phyloP scores from a whole-genome alignment of 805 yeast species.

The Candida quercuum region DNA sequence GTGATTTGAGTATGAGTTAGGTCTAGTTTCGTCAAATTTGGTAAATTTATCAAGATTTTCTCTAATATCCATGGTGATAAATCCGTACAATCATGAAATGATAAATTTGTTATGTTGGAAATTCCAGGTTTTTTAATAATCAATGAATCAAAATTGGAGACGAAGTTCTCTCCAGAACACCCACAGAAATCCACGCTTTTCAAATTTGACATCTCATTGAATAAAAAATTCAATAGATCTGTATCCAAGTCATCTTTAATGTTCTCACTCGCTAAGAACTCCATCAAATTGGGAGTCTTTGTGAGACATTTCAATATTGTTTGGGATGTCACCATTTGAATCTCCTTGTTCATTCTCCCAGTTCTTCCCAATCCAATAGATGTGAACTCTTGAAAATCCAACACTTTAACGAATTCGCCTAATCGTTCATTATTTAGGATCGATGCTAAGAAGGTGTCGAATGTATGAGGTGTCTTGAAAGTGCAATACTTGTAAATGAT shows the following conservation, averaged over 20 bases:
- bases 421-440: conserved; percentile 39
- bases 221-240: conserved; percentile 47
- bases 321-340: conserved; percentile 78
- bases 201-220: conserved; percentile 48
- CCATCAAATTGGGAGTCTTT: conserved; percentile 62
- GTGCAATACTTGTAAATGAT: conserved; percentile 61
- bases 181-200: conserved; percentile 86
- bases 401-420: conserved; percentile 60
- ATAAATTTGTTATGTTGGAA: conserved; percentile 34
- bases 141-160: conserved; percentile 47
- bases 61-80: conserved; percentile 52
- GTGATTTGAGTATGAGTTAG: conserved; percentile 76
- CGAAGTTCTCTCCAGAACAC: conserved; percentile 62
- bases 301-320: conserved; percentile 63
- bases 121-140: conserved; percentile 17
- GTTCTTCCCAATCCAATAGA: conserved; percentile 88
- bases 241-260: conserved; percentile 76
- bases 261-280: conserved; percentile 79
- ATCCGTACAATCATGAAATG: conserved; percentile 87
- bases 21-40: conserved; percentile 61
- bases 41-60: conserved; percentile 51
- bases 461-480: conserved; percentile 76
- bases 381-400: conserved; percentile 87
- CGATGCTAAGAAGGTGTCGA: conserved; percentile 62
- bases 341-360: conserved; percentile 83